phyloP scores from a whole-genome alignment of 768 basidiomycete genomes.

The Dacryopinax spathularia region DNA sequence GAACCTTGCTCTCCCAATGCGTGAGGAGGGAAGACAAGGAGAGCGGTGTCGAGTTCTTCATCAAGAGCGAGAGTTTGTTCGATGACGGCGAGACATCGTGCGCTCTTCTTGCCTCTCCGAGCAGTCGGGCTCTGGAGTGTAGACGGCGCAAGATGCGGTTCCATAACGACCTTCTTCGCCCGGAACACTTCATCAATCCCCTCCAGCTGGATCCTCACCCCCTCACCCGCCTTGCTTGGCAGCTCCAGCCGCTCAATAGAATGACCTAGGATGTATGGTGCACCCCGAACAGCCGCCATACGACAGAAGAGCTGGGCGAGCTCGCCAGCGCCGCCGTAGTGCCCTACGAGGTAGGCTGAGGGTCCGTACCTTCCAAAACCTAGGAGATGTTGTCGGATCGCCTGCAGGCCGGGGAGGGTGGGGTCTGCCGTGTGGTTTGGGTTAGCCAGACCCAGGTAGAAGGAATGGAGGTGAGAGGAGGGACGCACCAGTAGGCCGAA shows the following conservation, averaged over 20 bases:
- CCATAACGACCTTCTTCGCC: slow-evolving; percentile 10
- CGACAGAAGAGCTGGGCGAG: slow-evolving; percentile 70
- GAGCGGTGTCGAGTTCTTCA: slow-evolving; percentile 41
- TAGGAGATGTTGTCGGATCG: slow-evolving; percentile 57
- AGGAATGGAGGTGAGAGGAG: background rate
- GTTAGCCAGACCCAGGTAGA: background rate
- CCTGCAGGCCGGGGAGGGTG: slow-evolving; percentile 48
- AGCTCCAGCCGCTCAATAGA: slow-evolving; percentile 7
- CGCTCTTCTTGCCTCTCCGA: slow-evolving; percentile 36
- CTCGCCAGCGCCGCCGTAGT: slow-evolving; percentile 88
- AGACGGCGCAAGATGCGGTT: background rate
- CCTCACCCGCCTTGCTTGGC: slow-evolving; percentile 2
- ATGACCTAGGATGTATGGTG: slow-evolving; percentile 30
- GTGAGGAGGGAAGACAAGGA: slow-evolving; percentile 63
- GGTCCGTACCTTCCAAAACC: slow-evolving; percentile 76
- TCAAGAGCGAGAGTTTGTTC: slow-evolving; percentile 24
- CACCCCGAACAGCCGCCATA: slow-evolving; percentile 51
- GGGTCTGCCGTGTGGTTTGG: slow-evolving; percentile 35
- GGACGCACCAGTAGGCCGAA: slow-evolving; percentile 38
- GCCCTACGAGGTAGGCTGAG: slow-evolving; percentile 83
- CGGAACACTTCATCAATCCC: slow-evolving; percentile 10
- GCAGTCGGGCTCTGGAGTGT: slow-evolving; percentile 34
- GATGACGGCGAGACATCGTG: slow-evolving; percentile 40
- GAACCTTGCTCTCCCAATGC: slow-evolving; percentile 24
- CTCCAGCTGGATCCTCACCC: slow-evolving; percentile 8